Percentiles rank a stretch among this genome's conserved stretches.
Conservation (phyloP, 208 protist species). For the Tritrichomonas foetus region DNA sequence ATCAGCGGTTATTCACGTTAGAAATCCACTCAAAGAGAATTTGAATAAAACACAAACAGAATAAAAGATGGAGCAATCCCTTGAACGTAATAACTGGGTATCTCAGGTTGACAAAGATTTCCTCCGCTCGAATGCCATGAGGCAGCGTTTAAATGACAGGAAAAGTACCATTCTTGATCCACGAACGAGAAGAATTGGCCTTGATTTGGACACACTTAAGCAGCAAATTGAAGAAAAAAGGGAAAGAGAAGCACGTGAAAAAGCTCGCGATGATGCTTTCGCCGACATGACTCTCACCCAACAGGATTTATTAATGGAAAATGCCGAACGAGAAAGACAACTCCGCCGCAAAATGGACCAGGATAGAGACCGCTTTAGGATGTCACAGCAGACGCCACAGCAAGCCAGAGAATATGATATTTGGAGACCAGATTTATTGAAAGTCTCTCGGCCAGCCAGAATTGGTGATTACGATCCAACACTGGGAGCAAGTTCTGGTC, state of each 20-base stretch:
- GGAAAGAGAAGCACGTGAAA: background rate
- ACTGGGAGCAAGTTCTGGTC: background rate
- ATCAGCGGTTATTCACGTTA: too few species aligned
- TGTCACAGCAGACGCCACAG: background rate
- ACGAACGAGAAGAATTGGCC: background rate
- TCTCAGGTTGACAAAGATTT: background rate
- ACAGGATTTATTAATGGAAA: background rate
- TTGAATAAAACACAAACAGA: too few species aligned
- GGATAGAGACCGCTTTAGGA: background rate
- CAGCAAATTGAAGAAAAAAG: conserved; percentile 19
- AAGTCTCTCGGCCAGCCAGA: background rate
- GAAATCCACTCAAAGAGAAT: too few species aligned
- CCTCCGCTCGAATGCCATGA: background rate
- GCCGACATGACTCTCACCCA: background rate
- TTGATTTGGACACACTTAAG: conserved; percentile 10
- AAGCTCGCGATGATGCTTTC: background rate
- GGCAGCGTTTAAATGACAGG: background rate
- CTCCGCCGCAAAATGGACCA: background rate
- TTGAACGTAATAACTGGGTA: background rate
- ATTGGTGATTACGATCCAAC: background rate
- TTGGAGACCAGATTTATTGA: background rate
- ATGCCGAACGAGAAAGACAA: background rate
- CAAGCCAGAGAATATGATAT: background rate
- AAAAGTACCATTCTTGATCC: background rate
- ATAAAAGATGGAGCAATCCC: too few species aligned